A percentile compares a stretch with the other conserved stretches of the same genome.
phyloP scores from a whole-genome alignment of 768 basidiomycete species.

The Podaxis mareebaensis region DNA sequence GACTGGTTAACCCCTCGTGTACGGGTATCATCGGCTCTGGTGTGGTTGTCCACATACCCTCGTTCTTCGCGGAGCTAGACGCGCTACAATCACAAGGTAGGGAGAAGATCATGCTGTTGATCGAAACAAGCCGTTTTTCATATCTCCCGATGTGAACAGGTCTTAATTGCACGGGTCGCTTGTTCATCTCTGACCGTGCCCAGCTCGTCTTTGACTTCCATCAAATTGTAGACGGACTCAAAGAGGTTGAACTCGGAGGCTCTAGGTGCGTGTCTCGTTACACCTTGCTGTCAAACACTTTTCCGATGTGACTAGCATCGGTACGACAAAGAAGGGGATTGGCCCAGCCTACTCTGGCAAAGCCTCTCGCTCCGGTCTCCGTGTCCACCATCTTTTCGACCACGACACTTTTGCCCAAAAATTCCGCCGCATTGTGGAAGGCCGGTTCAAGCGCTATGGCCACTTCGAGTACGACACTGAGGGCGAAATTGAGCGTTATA shows the following conservation, averaged over 20 bases:
- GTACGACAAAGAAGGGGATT: constrained; percentile 97
- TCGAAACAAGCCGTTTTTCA: background rate
- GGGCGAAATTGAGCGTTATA: constrained; percentile 90
- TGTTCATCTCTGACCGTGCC: constrained; percentile 94
- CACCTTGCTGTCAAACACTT: constrained; percentile 1
- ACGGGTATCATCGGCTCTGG: constrained; percentile 89
- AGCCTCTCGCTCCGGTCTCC: constrained; percentile 92
- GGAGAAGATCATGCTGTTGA: constrained; percentile 11
- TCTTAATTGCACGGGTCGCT: constrained; percentile 77
- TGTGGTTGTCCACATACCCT: constrained; percentile 95
- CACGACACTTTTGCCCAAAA: constrained; percentile 81
- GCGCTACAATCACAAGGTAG: constrained; percentile 80
- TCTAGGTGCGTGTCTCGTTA: constrained; percentile 51
- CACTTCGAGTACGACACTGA: constrained; percentile 99
- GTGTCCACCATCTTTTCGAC: constrained; percentile 96
- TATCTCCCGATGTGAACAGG: constrained; percentile 44
- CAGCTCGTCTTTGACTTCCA: constrained; percentile 99
- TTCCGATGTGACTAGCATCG: constrained; percentile 60
- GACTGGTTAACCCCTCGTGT: constrained; percentile 84
- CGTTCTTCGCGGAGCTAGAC: constrained; percentile 93
- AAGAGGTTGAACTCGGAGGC: constrained; percentile 95
- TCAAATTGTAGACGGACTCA: constrained; percentile 98
- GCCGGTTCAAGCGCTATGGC: constrained; percentile 96
- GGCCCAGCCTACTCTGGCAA: constrained; percentile 99
- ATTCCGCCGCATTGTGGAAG: constrained; percentile 95